Percentiles rank a stretch among this genome's conserved stretches.
Conservation (phyloP, 2,329 filamentous ascomycete species). For the Berkeleyomyces rouxiae region DNA sequence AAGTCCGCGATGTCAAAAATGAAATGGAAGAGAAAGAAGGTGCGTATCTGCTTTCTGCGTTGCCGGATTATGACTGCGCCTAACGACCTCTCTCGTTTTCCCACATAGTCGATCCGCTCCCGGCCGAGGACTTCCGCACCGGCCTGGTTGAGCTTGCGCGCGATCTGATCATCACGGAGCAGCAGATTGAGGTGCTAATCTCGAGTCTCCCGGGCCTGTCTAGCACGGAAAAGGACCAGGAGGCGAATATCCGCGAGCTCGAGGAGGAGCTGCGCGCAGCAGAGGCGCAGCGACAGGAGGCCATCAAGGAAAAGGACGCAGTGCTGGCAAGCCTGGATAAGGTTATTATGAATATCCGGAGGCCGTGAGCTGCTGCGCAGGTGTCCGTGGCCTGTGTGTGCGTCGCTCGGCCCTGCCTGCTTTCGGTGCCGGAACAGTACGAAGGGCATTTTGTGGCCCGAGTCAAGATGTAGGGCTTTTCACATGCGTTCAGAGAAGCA, state of each 20-base stretch:
- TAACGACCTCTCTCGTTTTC: background rate
- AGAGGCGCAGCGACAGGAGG: slow-evolving; percentile 44
- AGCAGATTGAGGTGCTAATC: slow-evolving; percentile 67
- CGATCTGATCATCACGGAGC: slow-evolving; percentile 63
- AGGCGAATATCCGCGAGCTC: slow-evolving; percentile 45
- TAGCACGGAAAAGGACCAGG: slow-evolving; percentile 62
- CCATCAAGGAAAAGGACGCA: slow-evolving; percentile 45
- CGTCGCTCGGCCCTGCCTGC: background rate
- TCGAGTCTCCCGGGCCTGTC: slow-evolving; percentile 60
- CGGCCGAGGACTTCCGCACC: slow-evolving; percentile 46
- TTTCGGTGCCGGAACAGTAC: background rate
- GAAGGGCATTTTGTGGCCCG: background rate
- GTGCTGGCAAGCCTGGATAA: slow-evolving; percentile 42
- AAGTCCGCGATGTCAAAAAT: slow-evolving; percentile 41
- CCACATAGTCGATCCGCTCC: slow-evolving; percentile 39
- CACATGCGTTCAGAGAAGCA: no score
- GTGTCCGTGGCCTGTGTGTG: background rate
- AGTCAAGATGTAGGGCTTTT: background rate
- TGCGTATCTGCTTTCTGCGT: slow-evolving; percentile 16
- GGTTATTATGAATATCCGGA: slow-evolving; percentile 42
- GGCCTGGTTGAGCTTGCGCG: slow-evolving; percentile 57
- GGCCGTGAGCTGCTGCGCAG: slow-evolving; percentile 30
- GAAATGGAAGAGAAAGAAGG: slow-evolving; percentile 36
- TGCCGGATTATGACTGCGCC: no score
- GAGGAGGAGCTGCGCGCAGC: slow-evolving; percentile 48